These are phyloP conservation scores for Aspergillus floridensis DNA, from an alignment of 2,329 filamentous ascomycete species.

Conservation along the genomic window DNA sequence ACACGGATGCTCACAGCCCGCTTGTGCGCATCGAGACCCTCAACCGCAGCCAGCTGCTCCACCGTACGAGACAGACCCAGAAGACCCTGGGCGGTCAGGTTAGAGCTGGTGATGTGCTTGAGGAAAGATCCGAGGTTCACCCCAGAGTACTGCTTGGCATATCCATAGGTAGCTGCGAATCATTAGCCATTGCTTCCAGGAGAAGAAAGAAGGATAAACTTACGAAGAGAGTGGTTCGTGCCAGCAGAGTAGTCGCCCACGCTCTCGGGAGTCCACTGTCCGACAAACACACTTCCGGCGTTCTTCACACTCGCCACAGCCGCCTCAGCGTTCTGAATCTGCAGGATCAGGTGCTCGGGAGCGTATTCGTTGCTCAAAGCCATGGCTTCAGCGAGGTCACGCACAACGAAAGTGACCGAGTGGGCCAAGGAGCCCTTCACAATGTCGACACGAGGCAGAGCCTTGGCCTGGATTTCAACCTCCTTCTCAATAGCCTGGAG, in stretches of 20 bases:
- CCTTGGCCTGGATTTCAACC: constrained; percentile 80
- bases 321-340: constrained; percentile 72
- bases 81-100: constrained; percentile 81
- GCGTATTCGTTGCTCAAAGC: constrained; percentile 88
- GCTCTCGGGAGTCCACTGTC: constrained; percentile 94
- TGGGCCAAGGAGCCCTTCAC: constrained; percentile 86
- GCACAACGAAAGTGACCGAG: constrained; percentile 80
- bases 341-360: constrained; percentile 92
- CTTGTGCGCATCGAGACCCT: constrained; percentile 91
- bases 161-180: constrained; percentile 82
- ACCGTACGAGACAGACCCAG: constrained; percentile 83
- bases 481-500: constrained; percentile 86
- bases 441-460: constrained; percentile 86
- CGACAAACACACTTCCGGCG: constrained; percentile 93
- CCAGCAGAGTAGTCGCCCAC: constrained; percentile 97
- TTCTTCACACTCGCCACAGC: constrained; percentile 81
- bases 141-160: constrained; percentile 96
- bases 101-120: constrained; percentile 95
- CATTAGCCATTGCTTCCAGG: constrained; percentile 19
- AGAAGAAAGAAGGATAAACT: constrained; percentile 43
- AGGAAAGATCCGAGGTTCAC: constrained; percentile 95
- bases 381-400: constrained; percentile 70
- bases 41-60: constrained; percentile 91
- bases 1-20: constrained; percentile 67
- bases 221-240: constrained; percentile 96